These are phyloP conservation scores for Trichoderma arundinaceum DNA, from an alignment of 2,329 filamentous ascomycete species.

Conservation along the genomic window DNA sequence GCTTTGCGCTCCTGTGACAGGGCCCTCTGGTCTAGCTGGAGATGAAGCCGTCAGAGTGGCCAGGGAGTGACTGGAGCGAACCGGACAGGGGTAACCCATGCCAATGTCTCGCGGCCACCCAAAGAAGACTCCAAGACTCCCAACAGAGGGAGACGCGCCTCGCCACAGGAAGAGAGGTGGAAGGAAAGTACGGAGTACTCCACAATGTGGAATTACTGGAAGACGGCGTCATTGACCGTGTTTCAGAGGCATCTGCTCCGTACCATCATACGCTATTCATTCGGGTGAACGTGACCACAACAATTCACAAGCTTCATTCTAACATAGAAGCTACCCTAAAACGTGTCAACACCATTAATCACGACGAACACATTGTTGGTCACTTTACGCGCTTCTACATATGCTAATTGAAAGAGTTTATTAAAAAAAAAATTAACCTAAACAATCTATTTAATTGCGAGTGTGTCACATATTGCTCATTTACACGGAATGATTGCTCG, in stretches of 20 bases:
- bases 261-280: too few relatives aligned
- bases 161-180: not conserved
- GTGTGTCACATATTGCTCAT: too few relatives aligned
- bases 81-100: not conserved
- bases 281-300: not conserved
- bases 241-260: not conserved
- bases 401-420: too few relatives aligned
- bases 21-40: not conserved
- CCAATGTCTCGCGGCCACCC: conserved; percentile 8
- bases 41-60: not conserved
- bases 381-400: not conserved
- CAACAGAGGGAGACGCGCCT: not conserved
- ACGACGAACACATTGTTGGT: not conserved
- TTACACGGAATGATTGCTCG: not conserved
- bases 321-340: not conserved
- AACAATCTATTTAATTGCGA: too few relatives aligned
- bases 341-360: too few relatives aligned
- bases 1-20: not conserved
- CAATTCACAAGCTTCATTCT: not conserved
- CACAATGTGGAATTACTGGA: not conserved
- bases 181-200: too few relatives aligned
- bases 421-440: not conserved
- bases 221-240: not conserved
- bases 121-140: not conserved
- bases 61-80: not conserved